Percentiles rank a stretch among this genome's conserved stretches.
Evolutionary conservation across 345 rosid genomes (phyloP).

Genomic region (Bruguiera sexangula): DNA sequence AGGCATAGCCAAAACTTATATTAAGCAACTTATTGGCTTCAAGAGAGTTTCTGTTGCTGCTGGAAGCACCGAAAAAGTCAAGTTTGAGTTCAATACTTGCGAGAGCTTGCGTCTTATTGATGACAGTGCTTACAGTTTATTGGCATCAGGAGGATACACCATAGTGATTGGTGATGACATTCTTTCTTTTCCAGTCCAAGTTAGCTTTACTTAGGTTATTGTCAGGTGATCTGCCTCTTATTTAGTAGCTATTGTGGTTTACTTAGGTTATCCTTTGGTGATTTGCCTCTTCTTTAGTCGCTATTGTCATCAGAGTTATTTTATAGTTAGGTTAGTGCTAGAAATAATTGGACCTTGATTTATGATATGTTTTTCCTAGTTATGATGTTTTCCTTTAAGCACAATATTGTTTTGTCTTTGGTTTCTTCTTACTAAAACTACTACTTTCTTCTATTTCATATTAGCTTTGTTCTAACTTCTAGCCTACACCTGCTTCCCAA

Average conservation of each 20-base stretch:
- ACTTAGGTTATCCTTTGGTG: too few relatives aligned
- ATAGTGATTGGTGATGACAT: conserved; percentile 24
- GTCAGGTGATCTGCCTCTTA: background rate
- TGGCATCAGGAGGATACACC: conserved; percentile 34
- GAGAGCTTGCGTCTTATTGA: conserved; percentile 30
- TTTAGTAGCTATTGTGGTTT: background rate
- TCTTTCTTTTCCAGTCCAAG: conserved; percentile 14
- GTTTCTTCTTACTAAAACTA: too few relatives aligned
- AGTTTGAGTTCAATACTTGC: conserved; percentile 31
- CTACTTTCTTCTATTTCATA: too few relatives aligned
- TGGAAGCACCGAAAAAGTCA: conserved; percentile 15
- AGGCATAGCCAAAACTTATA: conserved; percentile 15
- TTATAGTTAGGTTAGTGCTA: too few relatives aligned
- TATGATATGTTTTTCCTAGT: too few relatives aligned
- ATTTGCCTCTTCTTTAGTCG: too few relatives aligned
- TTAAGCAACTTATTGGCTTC: conserved; percentile 40
- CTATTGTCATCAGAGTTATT: too few relatives aligned
- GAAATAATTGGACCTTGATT: too few relatives aligned
- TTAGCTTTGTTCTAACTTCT: too few relatives aligned
- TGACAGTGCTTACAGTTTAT: background rate
- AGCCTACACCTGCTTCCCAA: too few relatives aligned
- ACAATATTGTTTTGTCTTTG: too few relatives aligned
- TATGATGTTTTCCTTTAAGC: too few relatives aligned
- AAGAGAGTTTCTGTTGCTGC: conserved; percentile 27
- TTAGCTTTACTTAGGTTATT: background rate